These are phyloP conservation scores for Diaporthe vaccinii DNA, from an alignment of 2,329 filamentous ascomycete genomes.

Conservation along the genomic window DNA sequence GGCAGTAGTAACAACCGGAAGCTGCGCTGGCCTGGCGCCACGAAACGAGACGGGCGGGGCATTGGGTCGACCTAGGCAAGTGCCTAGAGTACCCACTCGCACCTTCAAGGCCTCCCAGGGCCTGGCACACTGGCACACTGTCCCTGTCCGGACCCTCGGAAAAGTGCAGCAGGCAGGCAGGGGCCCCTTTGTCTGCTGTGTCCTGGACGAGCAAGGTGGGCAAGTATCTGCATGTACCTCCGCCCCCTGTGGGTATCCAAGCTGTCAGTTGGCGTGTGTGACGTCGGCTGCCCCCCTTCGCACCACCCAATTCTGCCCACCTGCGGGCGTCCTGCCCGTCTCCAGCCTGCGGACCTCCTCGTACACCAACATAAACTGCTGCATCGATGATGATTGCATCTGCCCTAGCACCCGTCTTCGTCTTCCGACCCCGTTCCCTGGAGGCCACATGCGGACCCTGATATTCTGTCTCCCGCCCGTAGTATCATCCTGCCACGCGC, in stretches of 20 bases:
- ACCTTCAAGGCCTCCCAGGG: neutral
- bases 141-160: conserved; percentile 19
- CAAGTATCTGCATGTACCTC: conserved; percentile 24
- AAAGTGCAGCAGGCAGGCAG: neutral
- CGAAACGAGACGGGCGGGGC: no score
- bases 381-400: conserved; percentile 37
- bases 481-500: conserved; percentile 3
- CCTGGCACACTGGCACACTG: neutral
- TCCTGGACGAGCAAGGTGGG: neutral
- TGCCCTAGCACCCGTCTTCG: conserved; percentile 15
- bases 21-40: no score
- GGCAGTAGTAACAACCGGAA: neutral
- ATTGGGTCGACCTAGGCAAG: neutral
- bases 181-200: neutral
- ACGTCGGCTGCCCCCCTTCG: conserved; percentile 26
- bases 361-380: conserved; percentile 20
- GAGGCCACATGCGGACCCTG: conserved; percentile 5
- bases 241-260: conserved; percentile 21
- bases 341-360: conserved; percentile 17
- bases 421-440: conserved; percentile 18
- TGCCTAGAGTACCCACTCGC: neutral
- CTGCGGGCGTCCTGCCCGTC: conserved; percentile 6
- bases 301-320: neutral
- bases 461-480: conserved; percentile 2
- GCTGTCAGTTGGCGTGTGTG: conserved; percentile 31